These are phyloP conservation scores for Verticillium isaacii DNA, from an alignment of 2,329 filamentous ascomycete species.

Conservation along the genomic window DNA sequence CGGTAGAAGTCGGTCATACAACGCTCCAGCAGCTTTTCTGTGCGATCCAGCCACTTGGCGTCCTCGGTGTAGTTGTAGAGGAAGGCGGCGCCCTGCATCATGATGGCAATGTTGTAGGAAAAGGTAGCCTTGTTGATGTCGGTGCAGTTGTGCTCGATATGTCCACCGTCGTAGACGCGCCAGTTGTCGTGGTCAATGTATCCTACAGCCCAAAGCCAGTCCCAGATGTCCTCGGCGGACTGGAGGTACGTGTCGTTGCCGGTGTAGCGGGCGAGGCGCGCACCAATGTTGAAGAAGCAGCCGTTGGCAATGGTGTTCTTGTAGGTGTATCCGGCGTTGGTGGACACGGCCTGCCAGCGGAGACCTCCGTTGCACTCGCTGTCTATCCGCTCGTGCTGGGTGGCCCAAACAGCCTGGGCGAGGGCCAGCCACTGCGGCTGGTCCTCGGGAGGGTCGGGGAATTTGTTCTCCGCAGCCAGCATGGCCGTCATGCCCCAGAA, in stretches of 20 bases:
- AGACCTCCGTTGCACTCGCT: slow-evolving; percentile 63
- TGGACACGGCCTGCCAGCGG: slow-evolving; percentile 72
- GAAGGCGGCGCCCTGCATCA: slow-evolving; percentile 59
- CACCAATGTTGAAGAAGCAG: slow-evolving; percentile 59
- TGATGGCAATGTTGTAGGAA: slow-evolving; percentile 61
- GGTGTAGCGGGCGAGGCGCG: slow-evolving; percentile 69
- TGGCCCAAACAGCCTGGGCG: slow-evolving; percentile 66
- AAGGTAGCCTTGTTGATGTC: slow-evolving; percentile 59
- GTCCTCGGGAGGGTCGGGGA: slow-evolving; percentile 50
- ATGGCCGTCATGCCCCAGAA: slow-evolving; percentile 68
- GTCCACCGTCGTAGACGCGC: slow-evolving; percentile 60
- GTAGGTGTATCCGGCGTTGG: slow-evolving; percentile 73
- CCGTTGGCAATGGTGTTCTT: slow-evolving; percentile 64
- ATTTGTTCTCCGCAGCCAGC: slow-evolving; percentile 60
- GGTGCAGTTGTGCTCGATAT: slow-evolving; percentile 54
- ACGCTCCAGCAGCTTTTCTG: slow-evolving; percentile 50
- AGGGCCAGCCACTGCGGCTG: slow-evolving; percentile 59
- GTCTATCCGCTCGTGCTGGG: slow-evolving; percentile 61
- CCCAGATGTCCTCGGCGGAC: slow-evolving; percentile 56
- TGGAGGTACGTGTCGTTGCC: slow-evolving; percentile 59
- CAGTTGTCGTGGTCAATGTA: slow-evolving; percentile 57
- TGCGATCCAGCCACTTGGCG: slow-evolving; percentile 48
- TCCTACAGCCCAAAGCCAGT: slow-evolving; percentile 47
- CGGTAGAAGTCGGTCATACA: slow-evolving; percentile 49
- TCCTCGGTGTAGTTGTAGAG: slow-evolving; percentile 64